Evolutionary conservation across 2,329 filamentous ascomycete genomes (phyloP), one percentile per base, ranked within the genome.

Genomic region (Curvularia lunata): DNA sequence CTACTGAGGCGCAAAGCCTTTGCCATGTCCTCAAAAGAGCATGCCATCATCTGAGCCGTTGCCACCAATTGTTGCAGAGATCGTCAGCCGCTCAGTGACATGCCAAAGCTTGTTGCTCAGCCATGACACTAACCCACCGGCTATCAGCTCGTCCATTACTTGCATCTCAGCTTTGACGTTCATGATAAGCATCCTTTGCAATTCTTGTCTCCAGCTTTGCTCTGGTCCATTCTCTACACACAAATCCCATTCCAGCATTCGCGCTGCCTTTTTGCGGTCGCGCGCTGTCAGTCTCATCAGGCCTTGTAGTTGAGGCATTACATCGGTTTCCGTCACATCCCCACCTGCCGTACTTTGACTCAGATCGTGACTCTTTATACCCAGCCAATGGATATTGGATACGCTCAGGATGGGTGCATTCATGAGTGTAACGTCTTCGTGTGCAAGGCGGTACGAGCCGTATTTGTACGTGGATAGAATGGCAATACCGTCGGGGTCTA

Each of bases 111-210:
- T 53, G 9, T 54, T 47, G 50, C 56, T 57, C 58, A 78, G 38
- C 71, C 76, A 77, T 28, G 62, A 53, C 27, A 68, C 66, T 27
- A 78, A 46, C 8, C 76, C 74, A 19, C 69, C 69, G 8, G 67
- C 57, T 21, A 37, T 37, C 13, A 66, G 42, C 56, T 75, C 72
- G 34, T 90, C 87, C 6, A 91, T 75, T 18, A 87, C 83, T 68
- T 95, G 90, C 49, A 94, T 91, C 70, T 95, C 91, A 0, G 88
- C 89, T 69, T 94, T 95, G 47, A 87, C 67, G 51, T 89, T 89
- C 49, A 93, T 78, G 78, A 90, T 83, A 19, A 94, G 76, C 90
- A 94, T 92, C 0, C 82, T 66, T 68, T 92, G 90, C 16, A 94
- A 65, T 66, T 92, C 88, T 2, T 75, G 75, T 28, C 77, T 77